phyloP scores from a whole-genome alignment of 1,139 yeast species.

The Blastobotrys malaysiensis region DNA sequence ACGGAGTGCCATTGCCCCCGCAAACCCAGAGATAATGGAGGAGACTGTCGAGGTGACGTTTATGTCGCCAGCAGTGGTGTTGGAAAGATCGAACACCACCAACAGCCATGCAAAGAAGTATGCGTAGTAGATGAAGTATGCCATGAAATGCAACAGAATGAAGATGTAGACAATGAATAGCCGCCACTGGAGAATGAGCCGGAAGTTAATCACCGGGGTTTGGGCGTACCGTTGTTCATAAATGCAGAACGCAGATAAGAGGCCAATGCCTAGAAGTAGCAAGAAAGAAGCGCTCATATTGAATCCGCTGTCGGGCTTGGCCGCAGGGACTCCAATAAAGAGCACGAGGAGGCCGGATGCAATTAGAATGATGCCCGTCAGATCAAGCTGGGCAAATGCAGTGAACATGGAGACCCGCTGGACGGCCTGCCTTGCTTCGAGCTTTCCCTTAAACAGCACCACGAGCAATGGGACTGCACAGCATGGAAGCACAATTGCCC shows the following conservation, averaged over 20 bases:
- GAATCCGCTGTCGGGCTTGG: conserved; percentile 14
- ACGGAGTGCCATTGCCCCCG: conserved; percentile 50
- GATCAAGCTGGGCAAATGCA: conserved; percentile 15
- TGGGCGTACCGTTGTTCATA: conserved; percentile 14
- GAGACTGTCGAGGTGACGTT: conserved; percentile 60
- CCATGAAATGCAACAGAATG: conserved; percentile 15
- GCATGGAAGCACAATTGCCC: conserved; percentile 68
- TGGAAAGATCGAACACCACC: conserved; percentile 48
- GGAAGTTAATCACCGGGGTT: conserved; percentile 14
- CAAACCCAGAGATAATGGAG: conserved; percentile 51
- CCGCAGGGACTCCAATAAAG: conserved; percentile 19
- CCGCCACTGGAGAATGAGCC: conserved; percentile 11
- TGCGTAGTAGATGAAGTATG: conserved; percentile 17
- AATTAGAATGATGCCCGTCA: conserved; percentile 16
- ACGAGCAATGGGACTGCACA: conserved; percentile 48
- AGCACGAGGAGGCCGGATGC: conserved; percentile 17
- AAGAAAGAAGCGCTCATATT: conserved; percentile 5
- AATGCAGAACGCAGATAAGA: conserved; percentile 13
- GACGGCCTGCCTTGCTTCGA: background rate
- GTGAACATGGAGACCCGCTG: background rate
- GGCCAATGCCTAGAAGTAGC: conserved; percentile 12
- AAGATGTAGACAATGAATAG: conserved; percentile 14
- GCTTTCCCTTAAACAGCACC: conserved; percentile 6
- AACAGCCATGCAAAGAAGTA: conserved; percentile 39
- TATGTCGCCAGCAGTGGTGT: conserved; percentile 58